Conservation (phyloP, 2,329 filamentous ascomycete species). For the Paramyrothecium sp. region DNA sequence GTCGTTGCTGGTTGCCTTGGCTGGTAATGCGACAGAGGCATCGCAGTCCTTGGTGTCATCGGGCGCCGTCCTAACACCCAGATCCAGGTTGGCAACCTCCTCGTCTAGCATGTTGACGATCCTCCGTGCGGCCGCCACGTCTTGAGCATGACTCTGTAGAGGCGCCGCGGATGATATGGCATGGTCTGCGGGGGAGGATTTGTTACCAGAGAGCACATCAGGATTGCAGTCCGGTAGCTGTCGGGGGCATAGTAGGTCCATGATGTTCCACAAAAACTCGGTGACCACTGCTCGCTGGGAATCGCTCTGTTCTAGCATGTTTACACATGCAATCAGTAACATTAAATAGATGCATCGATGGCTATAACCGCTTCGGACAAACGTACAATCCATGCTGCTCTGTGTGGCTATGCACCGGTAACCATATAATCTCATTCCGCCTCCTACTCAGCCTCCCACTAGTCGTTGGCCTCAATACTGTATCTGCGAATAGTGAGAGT, state of each 20-base stretch:
- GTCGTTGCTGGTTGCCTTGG: conserved; percentile 9
- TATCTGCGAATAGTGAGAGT: too few relatives aligned
- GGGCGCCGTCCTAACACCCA: background rate
- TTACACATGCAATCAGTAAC: too few relatives aligned
- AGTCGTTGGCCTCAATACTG: too few relatives aligned
- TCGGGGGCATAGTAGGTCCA: background rate
- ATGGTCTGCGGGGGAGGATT: background rate
- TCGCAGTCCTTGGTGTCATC: background rate
- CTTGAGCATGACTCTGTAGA: conserved; percentile 1
- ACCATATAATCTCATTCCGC: too few relatives aligned
- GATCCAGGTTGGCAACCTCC: conserved; percentile 11
- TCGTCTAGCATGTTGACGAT: conserved; percentile 23
- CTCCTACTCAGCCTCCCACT: too few relatives aligned
- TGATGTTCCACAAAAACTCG: too few relatives aligned
- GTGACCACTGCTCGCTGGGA: too few relatives aligned
- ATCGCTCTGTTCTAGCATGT: too few relatives aligned
- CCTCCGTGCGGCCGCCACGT: conserved; percentile 18
- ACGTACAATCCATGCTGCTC: too few relatives aligned
- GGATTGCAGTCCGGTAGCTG: background rate
- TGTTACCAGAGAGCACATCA: background rate
- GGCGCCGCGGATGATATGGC: background rate
- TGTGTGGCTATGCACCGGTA: too few relatives aligned
- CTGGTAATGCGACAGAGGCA: background rate
- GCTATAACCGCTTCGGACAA: too few relatives aligned
- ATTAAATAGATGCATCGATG: too few relatives aligned